Evolutionary conservation across 2,329 filamentous ascomycete genomes (phyloP).

Genomic region (Blumeria graminis): DNA sequence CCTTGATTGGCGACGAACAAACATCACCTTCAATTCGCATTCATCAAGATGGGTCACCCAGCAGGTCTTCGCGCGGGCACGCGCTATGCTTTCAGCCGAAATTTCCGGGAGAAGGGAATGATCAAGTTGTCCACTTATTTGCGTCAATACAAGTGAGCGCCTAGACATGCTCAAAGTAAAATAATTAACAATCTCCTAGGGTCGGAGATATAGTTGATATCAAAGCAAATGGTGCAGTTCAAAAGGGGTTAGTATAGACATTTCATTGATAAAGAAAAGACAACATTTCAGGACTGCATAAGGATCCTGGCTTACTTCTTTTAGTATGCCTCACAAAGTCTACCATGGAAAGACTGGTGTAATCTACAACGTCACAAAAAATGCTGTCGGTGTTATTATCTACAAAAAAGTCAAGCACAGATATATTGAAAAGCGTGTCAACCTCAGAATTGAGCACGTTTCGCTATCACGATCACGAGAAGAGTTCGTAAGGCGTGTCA

Average conservation of each 20-base stretch:
- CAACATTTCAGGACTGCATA: neutral
- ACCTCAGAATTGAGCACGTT: slow-evolving; percentile 97
- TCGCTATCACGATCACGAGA: slow-evolving; percentile 82
- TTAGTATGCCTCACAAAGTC: slow-evolving; percentile 5
- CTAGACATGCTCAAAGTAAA: neutral
- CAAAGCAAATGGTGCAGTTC: slow-evolving; percentile 85
- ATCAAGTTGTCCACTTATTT: slow-evolving; percentile 90
- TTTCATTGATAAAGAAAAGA: neutral
- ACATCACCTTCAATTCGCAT: too few relatives aligned
- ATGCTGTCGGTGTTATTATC: slow-evolving; percentile 92
- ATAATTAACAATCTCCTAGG: slow-evolving; percentile 27
- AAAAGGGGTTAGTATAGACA: slow-evolving; percentile 59
- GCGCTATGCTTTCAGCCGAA: slow-evolving; percentile 64
- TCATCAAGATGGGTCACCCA: slow-evolving; percentile 32
- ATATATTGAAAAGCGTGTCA: slow-evolving; percentile 99
- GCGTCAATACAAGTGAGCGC: slow-evolving; percentile 62
- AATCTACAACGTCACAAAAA: slow-evolving; percentile 98
- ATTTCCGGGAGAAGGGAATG: slow-evolving; percentile 83
- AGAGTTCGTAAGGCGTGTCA: slow-evolving; percentile 89
- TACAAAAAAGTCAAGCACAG: slow-evolving; percentile 99
- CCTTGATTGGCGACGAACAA: too few relatives aligned
- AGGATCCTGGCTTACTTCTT: neutral
- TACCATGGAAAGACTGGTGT: slow-evolving; percentile 46
- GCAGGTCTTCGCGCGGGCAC: slow-evolving; percentile 71
- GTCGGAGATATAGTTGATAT: slow-evolving; percentile 98